Evolutionary conservation across 2,329 filamentous ascomycete genomes (phyloP), one percentile per base, ranked within the genome.

Genomic region (Pseudogymnoascus pannorum): DNA sequence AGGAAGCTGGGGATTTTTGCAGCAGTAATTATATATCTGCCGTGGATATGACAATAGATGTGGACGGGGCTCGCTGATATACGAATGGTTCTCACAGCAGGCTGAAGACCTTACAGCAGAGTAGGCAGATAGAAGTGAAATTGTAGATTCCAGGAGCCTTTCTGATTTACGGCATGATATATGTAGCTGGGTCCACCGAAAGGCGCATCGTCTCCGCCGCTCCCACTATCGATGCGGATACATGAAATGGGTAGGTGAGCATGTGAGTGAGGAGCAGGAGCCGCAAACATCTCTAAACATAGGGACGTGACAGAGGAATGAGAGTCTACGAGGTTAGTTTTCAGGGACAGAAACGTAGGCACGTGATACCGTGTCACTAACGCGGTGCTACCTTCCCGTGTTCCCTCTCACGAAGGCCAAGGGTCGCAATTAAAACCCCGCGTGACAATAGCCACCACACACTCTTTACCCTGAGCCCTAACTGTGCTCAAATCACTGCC

Each of bases 311-410:
- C n/a, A n/a, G n/a, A n/a, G n/a, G n/a, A n/a, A n/a, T n/a, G n/a
- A n/a, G n/a, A n/a, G n/a, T 12, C 22, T 8, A 3, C 5, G 14
- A 51, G 42, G 42, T 16, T 24, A 11, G 44, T 51, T 51, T 8
- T 4, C 14, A n/a, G 24, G 18, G 44, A 54, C 5, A 20, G 18
- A 12, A 1, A 18, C 29, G 4, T 2, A 51, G 2, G 1, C 48
- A 54, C 48, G 48, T 54, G 48, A 54, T 9, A 54, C n/a, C 48
- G 48, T 54, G 48, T 54, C 48, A 54, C 26, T 31, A 54, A 54
- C 48, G 48, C 24, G 48, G 48, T 54, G 48, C 24, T 54, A 26
- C 26, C 48, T 31, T 18, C 48, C 48, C n/a, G 7, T 54, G 48
- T 31, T 31, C 7, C 48, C n/a, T 54, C 5, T 18, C 24, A 31